Percentiles rank a stretch among this genome's conserved stretches.
These are phyloP conservation scores for Globisporangium apiculatum DNA, from an alignment of 352 stramenopile species.

Conservation along the genomic window DNA sequence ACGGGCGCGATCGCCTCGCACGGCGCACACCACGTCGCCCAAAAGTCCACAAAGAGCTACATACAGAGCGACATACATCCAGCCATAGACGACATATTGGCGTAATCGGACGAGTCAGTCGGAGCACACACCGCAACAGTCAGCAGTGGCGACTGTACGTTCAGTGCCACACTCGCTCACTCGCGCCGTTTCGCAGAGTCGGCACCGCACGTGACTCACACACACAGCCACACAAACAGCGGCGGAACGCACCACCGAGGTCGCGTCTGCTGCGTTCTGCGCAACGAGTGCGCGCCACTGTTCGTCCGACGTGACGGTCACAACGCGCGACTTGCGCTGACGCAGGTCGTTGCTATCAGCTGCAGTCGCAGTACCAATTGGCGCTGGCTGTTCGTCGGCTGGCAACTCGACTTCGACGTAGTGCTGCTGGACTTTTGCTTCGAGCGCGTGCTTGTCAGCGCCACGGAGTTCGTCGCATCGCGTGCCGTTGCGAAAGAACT, in stretches of 20 bases:
- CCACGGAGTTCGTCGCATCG: slow-evolving; percentile 88
- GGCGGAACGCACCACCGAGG: slow-evolving; percentile 27
- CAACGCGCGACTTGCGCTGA: slow-evolving; percentile 49
- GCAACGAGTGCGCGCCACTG: slow-evolving; percentile 47
- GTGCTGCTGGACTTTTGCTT: slow-evolving; percentile 62
- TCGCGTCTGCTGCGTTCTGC: slow-evolving; percentile 33
- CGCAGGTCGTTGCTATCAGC: slow-evolving; percentile 23
- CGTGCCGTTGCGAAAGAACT: slow-evolving; percentile 88
- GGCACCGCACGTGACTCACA: neutral
- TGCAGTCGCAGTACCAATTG: slow-evolving; percentile 11
- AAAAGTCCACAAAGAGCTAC: slow-evolving; percentile 82
- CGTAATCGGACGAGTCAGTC: slow-evolving; percentile 5
- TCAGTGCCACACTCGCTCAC: neutral
- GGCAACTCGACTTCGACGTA: slow-evolving; percentile 73
- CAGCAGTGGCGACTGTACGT: neutral
- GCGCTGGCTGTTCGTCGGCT: slow-evolving; percentile 43
- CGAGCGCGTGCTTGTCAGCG: slow-evolving; percentile 60
- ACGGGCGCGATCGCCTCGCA: neutral
- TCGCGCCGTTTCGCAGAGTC: too few species aligned
- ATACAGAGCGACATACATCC: slow-evolving; percentile 1
- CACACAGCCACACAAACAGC: too few species aligned
- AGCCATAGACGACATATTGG: neutral
- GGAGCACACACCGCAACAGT: neutral
- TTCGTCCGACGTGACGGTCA: slow-evolving; percentile 37
- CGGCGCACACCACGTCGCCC: slow-evolving; percentile 24